These are phyloP conservation scores for Sistotremastrum niveocremeum DNA, from an alignment of 768 basidiomycete genomes.

Conservation along the genomic window DNA sequence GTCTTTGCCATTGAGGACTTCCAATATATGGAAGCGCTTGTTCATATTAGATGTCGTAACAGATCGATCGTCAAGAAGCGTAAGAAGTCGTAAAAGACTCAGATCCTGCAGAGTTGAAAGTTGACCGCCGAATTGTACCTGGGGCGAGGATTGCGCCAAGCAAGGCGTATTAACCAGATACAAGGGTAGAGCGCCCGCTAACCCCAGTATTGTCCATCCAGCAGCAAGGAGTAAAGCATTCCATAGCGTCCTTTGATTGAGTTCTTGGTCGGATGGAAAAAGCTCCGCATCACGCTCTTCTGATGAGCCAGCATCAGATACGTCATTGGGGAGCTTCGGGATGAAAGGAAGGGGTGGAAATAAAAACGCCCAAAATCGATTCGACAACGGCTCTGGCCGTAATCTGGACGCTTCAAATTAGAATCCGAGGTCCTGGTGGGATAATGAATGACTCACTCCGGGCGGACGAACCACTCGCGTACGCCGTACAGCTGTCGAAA, in stretches of 20 bases:
- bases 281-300: slow-evolving; percentile 34
- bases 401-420: slow-evolving; percentile 26
- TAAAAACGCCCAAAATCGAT: slow-evolving; percentile 52
- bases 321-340: slow-evolving; percentile 40
- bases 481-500: slow-evolving; percentile 60
- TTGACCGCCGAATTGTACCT: slow-evolving; percentile 37
- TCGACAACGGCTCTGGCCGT: slow-evolving; percentile 48
- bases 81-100: slow-evolving; percentile 60
- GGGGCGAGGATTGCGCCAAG: slow-evolving; percentile 35
- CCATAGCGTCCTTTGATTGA: slow-evolving; percentile 60
- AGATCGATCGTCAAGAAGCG: slow-evolving; percentile 35
- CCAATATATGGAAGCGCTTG: slow-evolving; percentile 19
- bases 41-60: slow-evolving; percentile 19
- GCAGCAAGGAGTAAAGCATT: slow-evolving; percentile 47
- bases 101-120: slow-evolving; percentile 64
- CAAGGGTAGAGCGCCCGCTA: slow-evolving; percentile 60
- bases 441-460: slow-evolving; percentile 36
- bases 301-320: slow-evolving; percentile 40
- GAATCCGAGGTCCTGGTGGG: background rate
- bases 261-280: slow-evolving; percentile 65
- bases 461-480: slow-evolving; percentile 66
- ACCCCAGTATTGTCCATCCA: slow-evolving; percentile 54
- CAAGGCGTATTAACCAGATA: slow-evolving; percentile 62
- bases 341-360: slow-evolving; percentile 56
- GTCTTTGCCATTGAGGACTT: slow-evolving; percentile 20